These are phyloP conservation scores for Vigna angularis DNA, from an alignment of 306 rosid genomes.

Conservation along the genomic window DNA sequence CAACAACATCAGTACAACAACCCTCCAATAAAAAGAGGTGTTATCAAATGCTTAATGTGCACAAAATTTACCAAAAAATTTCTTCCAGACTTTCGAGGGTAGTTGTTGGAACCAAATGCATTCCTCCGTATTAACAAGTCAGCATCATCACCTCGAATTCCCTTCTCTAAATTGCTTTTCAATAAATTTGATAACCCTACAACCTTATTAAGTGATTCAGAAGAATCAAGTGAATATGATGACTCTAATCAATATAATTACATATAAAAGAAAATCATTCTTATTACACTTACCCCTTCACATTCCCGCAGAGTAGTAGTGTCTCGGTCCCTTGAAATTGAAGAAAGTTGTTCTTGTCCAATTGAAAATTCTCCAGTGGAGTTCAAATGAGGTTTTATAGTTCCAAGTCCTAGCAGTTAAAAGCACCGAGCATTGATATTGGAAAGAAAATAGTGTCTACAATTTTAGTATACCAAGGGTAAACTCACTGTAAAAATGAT, in stretches of 20 bases:
- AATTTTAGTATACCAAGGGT: background rate
- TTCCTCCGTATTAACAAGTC: constrained; percentile 67
- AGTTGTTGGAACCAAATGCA: constrained; percentile 77
- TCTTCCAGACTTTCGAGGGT: constrained; percentile 77
- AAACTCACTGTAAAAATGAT: background rate
- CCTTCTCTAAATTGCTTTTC: constrained; percentile 77
- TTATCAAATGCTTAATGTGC: constrained; percentile 16
- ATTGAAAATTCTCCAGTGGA: constrained; percentile 60
- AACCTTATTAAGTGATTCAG: constrained; percentile 59
- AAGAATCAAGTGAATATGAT: constrained; percentile 24
- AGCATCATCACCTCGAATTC: constrained; percentile 71
- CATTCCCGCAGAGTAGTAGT: constrained; percentile 49
- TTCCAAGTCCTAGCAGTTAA: constrained; percentile 50
- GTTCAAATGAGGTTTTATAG: constrained; percentile 26
- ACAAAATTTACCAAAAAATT: constrained; percentile 66
- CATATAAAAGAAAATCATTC: constrained; percentile 1
- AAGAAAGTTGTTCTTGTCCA: constrained; percentile 70
- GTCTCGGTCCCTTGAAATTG: constrained; percentile 72
- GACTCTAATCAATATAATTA: constrained; percentile 10
- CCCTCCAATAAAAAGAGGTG: background rate
- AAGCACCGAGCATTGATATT: constrained; percentile 37
- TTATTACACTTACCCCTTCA: constrained; percentile 71
- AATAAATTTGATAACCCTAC: constrained; percentile 62
- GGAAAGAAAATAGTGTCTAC: background rate
- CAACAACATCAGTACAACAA: background rate